A percentile compares a stretch with the other conserved stretches of the same genome.
phyloP scores from a whole-genome alignment of 345 rosid species.

The Draba incana region DNA sequence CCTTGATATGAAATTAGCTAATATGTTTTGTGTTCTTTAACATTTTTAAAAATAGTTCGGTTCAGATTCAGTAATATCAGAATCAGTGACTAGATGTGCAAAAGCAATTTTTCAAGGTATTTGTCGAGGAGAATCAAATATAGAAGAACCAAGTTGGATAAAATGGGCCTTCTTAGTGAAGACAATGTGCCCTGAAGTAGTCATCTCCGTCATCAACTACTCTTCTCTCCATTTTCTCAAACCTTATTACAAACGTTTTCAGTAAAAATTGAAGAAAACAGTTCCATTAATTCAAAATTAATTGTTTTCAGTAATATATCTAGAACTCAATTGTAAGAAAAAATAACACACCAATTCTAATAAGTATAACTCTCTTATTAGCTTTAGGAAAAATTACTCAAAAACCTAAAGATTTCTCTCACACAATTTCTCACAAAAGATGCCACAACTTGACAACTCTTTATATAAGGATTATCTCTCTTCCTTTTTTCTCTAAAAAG shows the following conservation, averaged over 20 bases:
- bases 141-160: conserved; percentile 15
- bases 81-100: conserved; percentile 11
- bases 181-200: conserved; percentile 8
- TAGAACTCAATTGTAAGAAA: too few species aligned
- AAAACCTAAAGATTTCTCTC: too few species aligned
- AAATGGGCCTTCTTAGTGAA: neutral
- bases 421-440: too few species aligned
- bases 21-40: neutral
- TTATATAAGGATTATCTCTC: too few species aligned
- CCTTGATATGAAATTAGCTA: neutral
- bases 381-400: too few species aligned
- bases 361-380: too few species aligned
- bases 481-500: too few species aligned
- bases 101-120: conserved; percentile 1
- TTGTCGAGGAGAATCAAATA: conserved; percentile 1
- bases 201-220: neutral
- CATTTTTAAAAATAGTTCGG: neutral
- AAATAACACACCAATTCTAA: too few species aligned
- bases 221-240: neutral
- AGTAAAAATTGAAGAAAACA: neutral
- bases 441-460: too few species aligned
- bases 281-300: too few species aligned
- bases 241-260: neutral
- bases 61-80: neutral
- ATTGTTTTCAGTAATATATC: too few species aligned